Conservation (phyloP, 2,329 filamentous ascomycete species). For the Pezicula radicicola region DNA sequence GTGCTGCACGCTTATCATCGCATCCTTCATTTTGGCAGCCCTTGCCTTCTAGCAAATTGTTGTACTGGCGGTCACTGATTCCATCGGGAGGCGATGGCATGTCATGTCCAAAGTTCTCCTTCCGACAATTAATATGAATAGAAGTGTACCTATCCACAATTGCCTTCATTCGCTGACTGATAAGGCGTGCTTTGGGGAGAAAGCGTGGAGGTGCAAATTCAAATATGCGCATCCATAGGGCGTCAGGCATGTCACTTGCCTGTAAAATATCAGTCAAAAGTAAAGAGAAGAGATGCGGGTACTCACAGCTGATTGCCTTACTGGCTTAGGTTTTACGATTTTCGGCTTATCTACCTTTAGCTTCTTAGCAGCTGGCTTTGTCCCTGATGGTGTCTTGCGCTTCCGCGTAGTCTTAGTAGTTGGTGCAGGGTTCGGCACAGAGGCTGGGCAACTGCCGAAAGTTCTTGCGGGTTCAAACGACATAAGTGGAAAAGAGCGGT, state of each 20-base stretch:
- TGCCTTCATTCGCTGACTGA: slow-evolving; percentile 15
- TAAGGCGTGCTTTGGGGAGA: slow-evolving; percentile 22
- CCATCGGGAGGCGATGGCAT: slow-evolving; percentile 19
- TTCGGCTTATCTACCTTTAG: not conserved
- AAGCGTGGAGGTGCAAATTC: slow-evolving; percentile 27
- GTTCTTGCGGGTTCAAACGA: too few relatives aligned
- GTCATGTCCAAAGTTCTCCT: slow-evolving; percentile 24
- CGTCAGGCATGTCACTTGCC: slow-evolving; percentile 11
- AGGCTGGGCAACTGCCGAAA: not conserved
- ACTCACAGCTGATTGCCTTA: slow-evolving; percentile 1
- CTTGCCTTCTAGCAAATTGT: slow-evolving; percentile 25
- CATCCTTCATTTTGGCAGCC: slow-evolving; percentile 24
- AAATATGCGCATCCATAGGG: slow-evolving; percentile 26
- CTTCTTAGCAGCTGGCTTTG: not conserved
- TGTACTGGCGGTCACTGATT: slow-evolving; percentile 22
- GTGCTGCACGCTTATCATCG: slow-evolving; percentile 17
- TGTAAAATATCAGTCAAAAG: not conserved
- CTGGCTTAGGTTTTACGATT: not conserved
- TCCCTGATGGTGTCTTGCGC: not conserved
- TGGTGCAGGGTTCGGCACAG: not conserved
- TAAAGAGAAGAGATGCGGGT: not conserved
- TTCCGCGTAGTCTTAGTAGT: not conserved
- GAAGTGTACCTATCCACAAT: slow-evolving; percentile 20
- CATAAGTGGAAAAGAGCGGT: too few relatives aligned
- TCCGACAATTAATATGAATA: slow-evolving; percentile 25